These are phyloP conservation scores for Ehretia macrophylla DNA, from an alignment of 257 asterid genomes.

Conservation along the genomic window DNA sequence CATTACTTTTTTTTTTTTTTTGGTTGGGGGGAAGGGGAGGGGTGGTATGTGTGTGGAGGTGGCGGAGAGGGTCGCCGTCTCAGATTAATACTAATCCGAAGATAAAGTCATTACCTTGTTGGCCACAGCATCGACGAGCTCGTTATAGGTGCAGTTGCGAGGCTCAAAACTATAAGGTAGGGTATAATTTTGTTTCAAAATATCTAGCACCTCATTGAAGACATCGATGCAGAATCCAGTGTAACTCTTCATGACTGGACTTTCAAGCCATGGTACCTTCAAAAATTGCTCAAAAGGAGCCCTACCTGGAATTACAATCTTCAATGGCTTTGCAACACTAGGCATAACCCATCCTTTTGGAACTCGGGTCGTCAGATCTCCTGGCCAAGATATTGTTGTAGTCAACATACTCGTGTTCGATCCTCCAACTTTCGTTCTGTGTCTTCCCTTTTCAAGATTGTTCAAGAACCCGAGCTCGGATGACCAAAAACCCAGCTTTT, in stretches of 20 bases:
- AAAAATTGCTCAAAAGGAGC: slow-evolving; percentile 19
- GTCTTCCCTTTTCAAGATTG: not conserved
- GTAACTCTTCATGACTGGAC: not conserved
- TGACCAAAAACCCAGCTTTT: slow-evolving; percentile 33
- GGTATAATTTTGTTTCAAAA: slow-evolving; percentile 19
- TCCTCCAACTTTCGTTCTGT: not conserved
- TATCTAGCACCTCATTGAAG: slow-evolving; percentile 16
- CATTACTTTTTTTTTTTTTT: no score
- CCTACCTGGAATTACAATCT: slow-evolving; percentile 31
- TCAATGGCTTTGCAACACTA: slow-evolving; percentile 24
- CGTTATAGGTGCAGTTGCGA: slow-evolving; percentile 16
- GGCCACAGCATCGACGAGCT: slow-evolving; percentile 16
- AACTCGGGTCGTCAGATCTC: slow-evolving; percentile 23
- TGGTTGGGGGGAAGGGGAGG: no score
- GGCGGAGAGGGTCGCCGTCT: no score
- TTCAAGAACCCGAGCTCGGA: slow-evolving; percentile 18
- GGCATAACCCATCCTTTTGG: slow-evolving; percentile 47
- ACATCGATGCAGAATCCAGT: slow-evolving; percentile 37
- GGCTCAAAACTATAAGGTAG: slow-evolving; percentile 23
- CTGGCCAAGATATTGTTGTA: slow-evolving; percentile 31
- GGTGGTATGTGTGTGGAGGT: no score
- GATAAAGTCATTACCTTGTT: no score
- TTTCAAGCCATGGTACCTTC: slow-evolving; percentile 10
- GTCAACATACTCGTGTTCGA: slow-evolving; percentile 2
- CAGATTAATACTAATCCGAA: no score